Base-by-base conservation (phyloP, 352 stramenopile genomes). In the Pythium brachiatum region DNA sequence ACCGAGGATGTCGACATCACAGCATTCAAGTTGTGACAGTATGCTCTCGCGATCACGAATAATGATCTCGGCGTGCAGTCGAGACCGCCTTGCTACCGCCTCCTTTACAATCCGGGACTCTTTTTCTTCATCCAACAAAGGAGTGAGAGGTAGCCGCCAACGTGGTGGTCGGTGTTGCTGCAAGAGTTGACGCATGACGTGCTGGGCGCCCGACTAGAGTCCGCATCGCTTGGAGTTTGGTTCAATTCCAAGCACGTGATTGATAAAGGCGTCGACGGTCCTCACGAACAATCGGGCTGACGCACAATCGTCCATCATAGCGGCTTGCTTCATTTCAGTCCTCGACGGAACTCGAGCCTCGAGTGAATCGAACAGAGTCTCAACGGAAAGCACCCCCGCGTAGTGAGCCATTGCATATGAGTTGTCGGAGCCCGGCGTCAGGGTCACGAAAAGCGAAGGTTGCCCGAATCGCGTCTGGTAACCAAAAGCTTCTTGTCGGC, bases 381-480 rank as follows among this genome's bases (percentile, higher is more conserved):
- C 25, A 3, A 55, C 25, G 5, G 48, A 55, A 2, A 55, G 26
- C 2, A 55, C 26, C 36, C 48, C 48, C 5, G 48, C n/a, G 29
- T 55, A 55, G 48, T 55, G 48, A 16, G 48, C 48, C 29, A 55
- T 55, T 7, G 48, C 48, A 13, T 34, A 55, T 2, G 48, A 55
- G 15, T 55, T 55, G 29, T 55, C 48, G 4, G 48, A 20, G 48
- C 36, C 36, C 2, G 48, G 48, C 7, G 48, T 55, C 2, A 55
- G 23, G 2, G 48, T 55, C 3, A 55, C 25, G n/a, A 55, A 55
- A 2, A 55, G 48, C 3, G 48, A 9, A 20, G 48, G 48, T 26
- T 55, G 48, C 2, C 48, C 48, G 15, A 25, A 55, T 23, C 52
- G 23, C 6, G 53, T 48, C 23, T 68, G 60, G 31, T 68, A 62